These are phyloP conservation scores for Cyclostephanos invisitatus DNA, from an alignment of 108 stramenopile genomes.

Conservation along the genomic window DNA sequence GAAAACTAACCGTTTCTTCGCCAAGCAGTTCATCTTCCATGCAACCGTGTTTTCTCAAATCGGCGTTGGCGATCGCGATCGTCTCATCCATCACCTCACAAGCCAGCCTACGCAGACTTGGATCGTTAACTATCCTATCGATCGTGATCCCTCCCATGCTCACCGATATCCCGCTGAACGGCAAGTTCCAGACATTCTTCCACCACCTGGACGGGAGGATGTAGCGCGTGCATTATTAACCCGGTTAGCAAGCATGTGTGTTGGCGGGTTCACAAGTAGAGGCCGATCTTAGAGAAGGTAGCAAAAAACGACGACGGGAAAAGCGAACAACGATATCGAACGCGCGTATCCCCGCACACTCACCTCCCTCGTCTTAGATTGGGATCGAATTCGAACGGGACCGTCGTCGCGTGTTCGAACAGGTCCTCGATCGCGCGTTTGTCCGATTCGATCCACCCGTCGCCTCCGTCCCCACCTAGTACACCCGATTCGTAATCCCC, in stretches of 20 bases:
- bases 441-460: conserved; percentile 35
- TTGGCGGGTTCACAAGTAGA: not conserved
- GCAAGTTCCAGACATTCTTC: conserved; percentile 87
- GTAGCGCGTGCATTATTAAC: not conserved
- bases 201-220: conserved; percentile 49
- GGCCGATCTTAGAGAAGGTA: not conserved
- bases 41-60: conserved; percentile 53
- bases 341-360: not conserved
- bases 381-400: conserved; percentile 60
- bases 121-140: conserved; percentile 79
- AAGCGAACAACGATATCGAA: no score
- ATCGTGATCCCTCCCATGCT: conserved; percentile 89
- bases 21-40: conserved; percentile 31
- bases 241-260: no score
- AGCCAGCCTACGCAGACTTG: conserved; percentile 67
- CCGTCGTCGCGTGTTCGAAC: conserved; percentile 53
- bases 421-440: conserved; percentile 55
- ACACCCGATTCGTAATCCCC: conserved; percentile 28
- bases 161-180: conserved; percentile 84
- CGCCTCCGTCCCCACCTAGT: not conserved
- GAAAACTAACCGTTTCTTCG: conserved; percentile 19
- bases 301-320: no score
- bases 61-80: conserved; percentile 79
- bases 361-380: conserved; percentile 59
- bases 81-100: conserved; percentile 78